These are phyloP conservation scores for Chromosphaera perkinsii DNA, from an alignment of 208 protist genomes.

Conservation along the genomic window DNA sequence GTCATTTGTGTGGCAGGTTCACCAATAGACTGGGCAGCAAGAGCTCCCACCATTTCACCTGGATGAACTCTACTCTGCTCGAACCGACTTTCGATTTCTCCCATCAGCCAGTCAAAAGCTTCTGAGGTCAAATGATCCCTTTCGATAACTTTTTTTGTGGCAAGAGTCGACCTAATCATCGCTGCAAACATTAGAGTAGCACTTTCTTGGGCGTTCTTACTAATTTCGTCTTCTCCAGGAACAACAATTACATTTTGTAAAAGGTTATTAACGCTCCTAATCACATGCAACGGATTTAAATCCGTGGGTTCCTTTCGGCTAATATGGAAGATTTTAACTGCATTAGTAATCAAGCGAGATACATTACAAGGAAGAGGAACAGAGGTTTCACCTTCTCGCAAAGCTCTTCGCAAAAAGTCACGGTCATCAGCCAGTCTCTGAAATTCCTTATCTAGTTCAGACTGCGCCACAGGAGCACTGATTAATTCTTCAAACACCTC, in stretches of 20 bases:
- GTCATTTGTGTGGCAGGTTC: constrained; percentile 99
- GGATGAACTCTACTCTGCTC: constrained; percentile 7
- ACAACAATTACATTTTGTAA: constrained; percentile 53
- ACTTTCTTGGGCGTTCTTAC: constrained; percentile 79
- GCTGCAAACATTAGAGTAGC: constrained; percentile 88
- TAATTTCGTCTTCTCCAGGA: constrained; percentile 59
- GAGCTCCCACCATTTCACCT: constrained; percentile 66
- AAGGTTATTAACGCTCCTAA: constrained; percentile 38
- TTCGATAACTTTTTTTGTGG: constrained; percentile 80
- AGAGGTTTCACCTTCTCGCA: constrained; percentile 25
- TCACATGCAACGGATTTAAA: constrained; percentile 74
- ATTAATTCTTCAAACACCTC: no score
- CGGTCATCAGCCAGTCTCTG: constrained; percentile 75
- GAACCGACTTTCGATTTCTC: constrained; percentile 63
- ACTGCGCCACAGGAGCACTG: constrained; percentile 60
- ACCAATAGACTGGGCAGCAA: constrained; percentile 98
- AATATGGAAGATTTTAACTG: constrained; percentile 71
- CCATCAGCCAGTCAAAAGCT: constrained; percentile 92
- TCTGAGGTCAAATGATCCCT: constrained; percentile 83
- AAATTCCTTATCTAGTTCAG: constrained; percentile 73
- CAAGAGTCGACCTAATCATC: constrained; percentile 80
- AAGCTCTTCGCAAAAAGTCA: constrained; percentile 56
- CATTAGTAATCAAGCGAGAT: constrained; percentile 83
- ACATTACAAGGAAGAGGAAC: constrained; percentile 82
- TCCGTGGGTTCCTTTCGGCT: constrained; percentile 65